Evolutionary conservation across 441 rosid species (phyloP), one percentile per base, ranked within the genome.

Genomic region (Euphorbia celastroides): DNA sequence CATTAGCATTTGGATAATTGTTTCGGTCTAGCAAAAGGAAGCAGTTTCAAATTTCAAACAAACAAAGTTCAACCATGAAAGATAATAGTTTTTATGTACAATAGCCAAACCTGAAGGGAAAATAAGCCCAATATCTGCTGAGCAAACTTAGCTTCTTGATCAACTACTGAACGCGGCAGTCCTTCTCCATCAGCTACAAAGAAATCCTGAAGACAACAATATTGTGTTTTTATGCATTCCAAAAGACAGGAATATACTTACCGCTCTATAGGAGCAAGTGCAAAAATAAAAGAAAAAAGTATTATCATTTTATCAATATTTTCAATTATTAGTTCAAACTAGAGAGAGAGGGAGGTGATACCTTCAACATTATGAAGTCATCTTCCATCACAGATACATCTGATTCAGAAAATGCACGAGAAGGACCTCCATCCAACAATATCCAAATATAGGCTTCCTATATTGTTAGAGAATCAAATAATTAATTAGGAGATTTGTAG

Each of bases 131-230:
- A 91, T 72, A 89, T 84, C 74, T 79, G 92, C 75, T 82, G 83
- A 0, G 93, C 88, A 71, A 74, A 80, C 77, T 87, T 88, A 52
- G 93, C 93, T 80, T 95, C 96, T 77, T 86, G 79, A 34, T 88
- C 98, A 36, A 95, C 93, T 68, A 88, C 68, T 25, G 93, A 83
- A 50, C 93, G 92, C 0, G 96, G 98, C 75, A 95, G 94, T 50
- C 99, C 98, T 74, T 92, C 95, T 76, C 98, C 99, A 62, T 84
- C 88, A 41, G 98, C 98, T 60, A 95, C 76, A 79, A 90, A 95
- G 81, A 95, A 92, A 65, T 95, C 98, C 98, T 95, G 68, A 13
- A 48, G 66, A 58, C 69, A 63, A 56, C 55, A 54, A 25, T 7
- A 64, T 28, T 27, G 41, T 1, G 27, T 22, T 41, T 34, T 32